Evolutionary conservation across 2,329 filamentous ascomycete genomes (phyloP).

Genomic region (Pyrenochaeta sp.): DNA sequence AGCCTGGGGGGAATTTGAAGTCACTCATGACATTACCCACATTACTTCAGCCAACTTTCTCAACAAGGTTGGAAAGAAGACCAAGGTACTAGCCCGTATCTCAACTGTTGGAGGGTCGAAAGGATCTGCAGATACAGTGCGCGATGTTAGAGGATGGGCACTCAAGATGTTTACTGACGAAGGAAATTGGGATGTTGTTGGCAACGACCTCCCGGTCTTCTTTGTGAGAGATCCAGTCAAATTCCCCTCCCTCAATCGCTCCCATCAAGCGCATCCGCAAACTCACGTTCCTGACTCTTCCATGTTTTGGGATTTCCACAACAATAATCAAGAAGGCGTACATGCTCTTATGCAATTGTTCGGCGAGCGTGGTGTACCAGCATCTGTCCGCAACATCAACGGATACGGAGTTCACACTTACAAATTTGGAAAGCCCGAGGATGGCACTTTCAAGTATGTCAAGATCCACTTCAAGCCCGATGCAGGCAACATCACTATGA

Average conservation of each 20-base stretch:
- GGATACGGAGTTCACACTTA: conserved; percentile 59
- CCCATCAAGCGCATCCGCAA: conserved; percentile 42
- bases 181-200: conserved; percentile 61
- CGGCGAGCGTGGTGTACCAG: conserved; percentile 58
- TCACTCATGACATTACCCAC: conserved; percentile 65
- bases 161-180: conserved; percentile 62
- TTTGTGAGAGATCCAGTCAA: conserved; percentile 55
- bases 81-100: conserved; percentile 56
- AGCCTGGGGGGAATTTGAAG: conserved; percentile 66
- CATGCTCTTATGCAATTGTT: conserved; percentile 63
- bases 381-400: conserved; percentile 56
- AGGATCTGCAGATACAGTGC: conserved; percentile 56
- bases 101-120: conserved; percentile 57
- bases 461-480: conserved; percentile 61
- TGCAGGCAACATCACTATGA: conserved; percentile 56
- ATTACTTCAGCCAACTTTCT: conserved; percentile 64
- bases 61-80: conserved; percentile 62
- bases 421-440: conserved; percentile 35
- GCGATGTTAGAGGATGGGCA: conserved; percentile 59
- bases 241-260: conserved; percentile 51
- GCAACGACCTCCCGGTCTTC: conserved; percentile 54
- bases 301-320: conserved; percentile 52
- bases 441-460: conserved; percentile 59
- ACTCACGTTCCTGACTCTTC: conserved; percentile 46
- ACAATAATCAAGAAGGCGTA: conserved; percentile 57